A percentile compares a stretch with the other conserved stretches of the same genome.
These are phyloP conservation scores for Aspergillus niger DNA, from an alignment of 2,329 filamentous ascomycete species.

Conservation along the genomic window DNA sequence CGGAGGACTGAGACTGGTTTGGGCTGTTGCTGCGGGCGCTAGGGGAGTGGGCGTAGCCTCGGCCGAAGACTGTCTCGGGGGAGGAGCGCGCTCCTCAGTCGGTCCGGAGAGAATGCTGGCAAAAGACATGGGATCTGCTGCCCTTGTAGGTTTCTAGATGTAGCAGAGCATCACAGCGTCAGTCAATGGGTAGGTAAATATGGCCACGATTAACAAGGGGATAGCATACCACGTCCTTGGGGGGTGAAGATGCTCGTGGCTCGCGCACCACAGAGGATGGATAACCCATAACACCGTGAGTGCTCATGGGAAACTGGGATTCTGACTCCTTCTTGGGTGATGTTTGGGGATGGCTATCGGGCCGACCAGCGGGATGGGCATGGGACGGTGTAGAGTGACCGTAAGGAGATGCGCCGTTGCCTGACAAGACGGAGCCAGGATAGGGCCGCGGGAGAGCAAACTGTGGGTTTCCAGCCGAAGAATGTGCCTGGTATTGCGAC, in stretches of 20 bases:
- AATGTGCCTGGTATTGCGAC: slow-evolving; percentile 40
- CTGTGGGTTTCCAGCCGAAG: slow-evolving; percentile 32
- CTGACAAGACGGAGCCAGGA: slow-evolving; percentile 36
- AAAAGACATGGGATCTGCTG: slow-evolving; percentile 90
- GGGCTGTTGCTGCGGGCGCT: slow-evolving; percentile 15
- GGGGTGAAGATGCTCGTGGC: slow-evolving; percentile 37
- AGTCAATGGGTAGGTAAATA: neutral
- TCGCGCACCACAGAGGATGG: slow-evolving; percentile 36
- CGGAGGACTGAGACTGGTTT: slow-evolving; percentile 23
- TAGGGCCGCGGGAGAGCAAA: slow-evolving; percentile 41
- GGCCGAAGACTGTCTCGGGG: slow-evolving; percentile 53
- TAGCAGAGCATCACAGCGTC: slow-evolving; percentile 1
- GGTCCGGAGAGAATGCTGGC: slow-evolving; percentile 88
- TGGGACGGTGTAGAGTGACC: slow-evolving; percentile 41
- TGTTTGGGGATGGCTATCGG: slow-evolving; percentile 43
- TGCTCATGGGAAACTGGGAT: slow-evolving; percentile 33
- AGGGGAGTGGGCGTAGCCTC: slow-evolving; percentile 24
- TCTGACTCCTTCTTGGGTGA: slow-evolving; percentile 45
- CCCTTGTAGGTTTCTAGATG: slow-evolving; percentile 67
- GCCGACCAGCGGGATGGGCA: slow-evolving; percentile 43
- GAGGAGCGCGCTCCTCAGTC: slow-evolving; percentile 58
- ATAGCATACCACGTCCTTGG: slow-evolving; percentile 45
- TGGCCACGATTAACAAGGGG: neutral
- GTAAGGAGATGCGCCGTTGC: slow-evolving; percentile 42
- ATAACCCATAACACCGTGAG: slow-evolving; percentile 34